These are phyloP conservation scores for Exserohilum turcica DNA, from an alignment of 2,329 filamentous ascomycete genomes.

Conservation along the genomic window DNA sequence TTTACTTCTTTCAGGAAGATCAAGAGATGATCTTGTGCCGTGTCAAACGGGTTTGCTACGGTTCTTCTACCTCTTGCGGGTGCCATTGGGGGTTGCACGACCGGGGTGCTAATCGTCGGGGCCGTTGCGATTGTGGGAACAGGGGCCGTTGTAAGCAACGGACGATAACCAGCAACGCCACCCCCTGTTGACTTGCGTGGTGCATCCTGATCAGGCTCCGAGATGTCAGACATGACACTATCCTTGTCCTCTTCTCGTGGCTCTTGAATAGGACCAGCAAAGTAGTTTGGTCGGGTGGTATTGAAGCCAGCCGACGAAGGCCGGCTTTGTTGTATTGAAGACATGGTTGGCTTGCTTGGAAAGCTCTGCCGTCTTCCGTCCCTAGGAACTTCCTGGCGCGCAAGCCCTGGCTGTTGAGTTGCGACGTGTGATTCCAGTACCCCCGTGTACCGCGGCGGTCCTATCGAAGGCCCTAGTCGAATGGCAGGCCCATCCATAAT, in stretches of 20 bases:
- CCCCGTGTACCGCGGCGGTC: background rate
- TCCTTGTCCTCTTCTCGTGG: slow-evolving; percentile 10
- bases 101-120: background rate
- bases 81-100: background rate
- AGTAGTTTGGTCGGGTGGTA: slow-evolving; percentile 1
- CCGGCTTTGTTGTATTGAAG: background rate
- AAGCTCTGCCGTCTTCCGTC: background rate
- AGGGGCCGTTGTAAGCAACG: background rate
- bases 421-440: background rate
- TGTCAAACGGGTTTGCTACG: slow-evolving; percentile 13
- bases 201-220: background rate
- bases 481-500: background rate
- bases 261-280: background rate
- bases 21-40: slow-evolving; percentile 41
- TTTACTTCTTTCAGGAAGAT: slow-evolving; percentile 51
- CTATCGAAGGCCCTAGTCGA: background rate
- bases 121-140: background rate
- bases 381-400: background rate
- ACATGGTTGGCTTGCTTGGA: background rate
- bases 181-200: background rate
- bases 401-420: background rate
- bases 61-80: background rate
- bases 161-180: background rate
- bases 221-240: slow-evolving; percentile 13
- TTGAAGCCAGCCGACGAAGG: background rate